Percentiles rank a stretch among this genome's conserved stretches.
These are phyloP conservation scores for Grosmannia clavigera DNA, from an alignment of 2,329 filamentous ascomycete genomes.

Conservation along the genomic window DNA sequence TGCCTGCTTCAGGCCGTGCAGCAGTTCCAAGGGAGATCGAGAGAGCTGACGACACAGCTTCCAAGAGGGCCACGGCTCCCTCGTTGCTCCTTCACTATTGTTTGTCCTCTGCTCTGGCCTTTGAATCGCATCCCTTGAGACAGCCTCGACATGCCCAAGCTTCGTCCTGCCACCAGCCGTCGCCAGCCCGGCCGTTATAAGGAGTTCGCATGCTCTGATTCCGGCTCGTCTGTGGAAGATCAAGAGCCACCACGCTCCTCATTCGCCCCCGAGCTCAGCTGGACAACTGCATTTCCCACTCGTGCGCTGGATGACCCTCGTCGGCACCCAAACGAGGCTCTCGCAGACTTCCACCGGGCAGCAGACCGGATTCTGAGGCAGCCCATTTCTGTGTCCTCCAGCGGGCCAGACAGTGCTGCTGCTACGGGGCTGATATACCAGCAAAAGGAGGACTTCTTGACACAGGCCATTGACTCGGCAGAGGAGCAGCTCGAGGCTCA, in stretches of 20 bases:
- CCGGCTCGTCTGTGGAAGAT: neutral
- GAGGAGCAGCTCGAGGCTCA: neutral
- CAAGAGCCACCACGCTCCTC: neutral
- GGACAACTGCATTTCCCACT: conserved; percentile 14
- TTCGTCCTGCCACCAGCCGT: neutral
- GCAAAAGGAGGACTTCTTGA: neutral
- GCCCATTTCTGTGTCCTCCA: neutral
- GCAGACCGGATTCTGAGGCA: conserved; percentile 1
- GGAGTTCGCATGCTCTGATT: neutral
- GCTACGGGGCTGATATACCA: neutral
- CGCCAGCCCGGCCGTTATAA: neutral
- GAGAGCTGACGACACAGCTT: neutral
- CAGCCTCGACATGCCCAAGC: neutral
- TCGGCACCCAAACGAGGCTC: conserved; percentile 4
- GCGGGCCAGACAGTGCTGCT: neutral
- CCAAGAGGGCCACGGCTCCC: neutral
- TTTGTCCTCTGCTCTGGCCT: neutral
- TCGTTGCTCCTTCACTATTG: neutral
- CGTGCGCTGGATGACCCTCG: conserved; percentile 14
- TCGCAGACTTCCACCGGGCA: conserved; percentile 9
- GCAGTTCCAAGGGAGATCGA: too few relatives aligned
- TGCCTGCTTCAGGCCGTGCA: too few relatives aligned
- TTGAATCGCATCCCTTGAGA: too few relatives aligned
- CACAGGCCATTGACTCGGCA: neutral
- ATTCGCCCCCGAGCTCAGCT: conserved; percentile 16